Base-by-base conservation (phyloP, 2,329 filamentous ascomycete genomes). In the Rhinocladiella mackenziei region DNA sequence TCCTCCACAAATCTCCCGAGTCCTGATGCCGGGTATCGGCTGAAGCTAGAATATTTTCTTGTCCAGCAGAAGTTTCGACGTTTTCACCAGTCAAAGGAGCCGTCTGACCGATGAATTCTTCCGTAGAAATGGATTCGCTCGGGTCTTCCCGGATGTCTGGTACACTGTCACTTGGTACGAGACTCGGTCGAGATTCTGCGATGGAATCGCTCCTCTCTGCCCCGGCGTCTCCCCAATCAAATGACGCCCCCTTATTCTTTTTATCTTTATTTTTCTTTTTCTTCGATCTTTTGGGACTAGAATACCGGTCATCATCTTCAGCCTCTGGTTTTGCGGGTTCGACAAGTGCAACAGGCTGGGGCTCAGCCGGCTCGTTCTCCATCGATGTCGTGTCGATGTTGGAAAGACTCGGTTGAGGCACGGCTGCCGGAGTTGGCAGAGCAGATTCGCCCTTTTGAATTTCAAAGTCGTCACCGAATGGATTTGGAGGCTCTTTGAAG, bases 201-300 rank as follows among this genome's bases (percentile, higher is more conserved):
- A n/a, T n/a, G n/a, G n/a, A n/a, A n/a, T n/a, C n/a, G n/a, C n/a
- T n/a, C n/a, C n/a, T n/a, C n/a, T n/a, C n/a, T n/a, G n/a, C n/a
- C n/a, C n/a, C n/a, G n/a, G n/a, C n/a, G 5, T 41, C 34, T 32
- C 47, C 39, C 39, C 40, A 43, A 9, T 7, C 19, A 10, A 28
- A 31, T 4, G 29, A 23, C 7, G 45, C 34, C 19, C 38, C 39
- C 39, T 48, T 47, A 17, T 43, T 50, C 32, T 49, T 53, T 25
- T 46, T 53, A 35, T 43, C 53, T 26, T 51, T 51, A 38, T 51
- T 56, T 9, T 43, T n/a, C 32, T 22, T 43, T 33, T 51, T 55
- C 30, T 39, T 53, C 1, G 39, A 17, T 9, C 28, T n/a, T n/a
- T n/a, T 28, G 19, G 13, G 13, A 8, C 17, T 13, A 22, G 43